A percentile compares a stretch with the other conserved stretches of the same genome.
These are phyloP conservation scores for Vigna unguiculata DNA, from an alignment of 306 rosid genomes.

Conservation along the genomic window DNA sequence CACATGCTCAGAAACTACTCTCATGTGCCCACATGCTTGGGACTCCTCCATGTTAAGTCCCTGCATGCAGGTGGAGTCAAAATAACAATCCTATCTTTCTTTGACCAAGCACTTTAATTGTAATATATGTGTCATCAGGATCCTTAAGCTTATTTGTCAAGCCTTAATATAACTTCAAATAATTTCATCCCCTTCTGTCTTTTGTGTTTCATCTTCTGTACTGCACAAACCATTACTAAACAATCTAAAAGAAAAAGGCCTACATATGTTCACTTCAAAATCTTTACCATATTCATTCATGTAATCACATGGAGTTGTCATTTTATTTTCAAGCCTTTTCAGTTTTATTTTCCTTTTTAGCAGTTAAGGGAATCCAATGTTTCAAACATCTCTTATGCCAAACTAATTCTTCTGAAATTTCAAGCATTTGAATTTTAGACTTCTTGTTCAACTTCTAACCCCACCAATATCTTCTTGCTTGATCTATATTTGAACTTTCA, in stretches of 20 bases:
- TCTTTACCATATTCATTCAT: conserved; percentile 33
- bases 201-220: conserved; percentile 42
- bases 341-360: neutral
- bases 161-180: conserved; percentile 37
- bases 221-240: conserved; percentile 33
- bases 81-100: conserved; percentile 55
- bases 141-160: conserved; percentile 48
- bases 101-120: conserved; percentile 59
- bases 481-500: conserved; percentile 25
- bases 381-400: neutral
- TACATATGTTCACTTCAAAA: conserved; percentile 23
- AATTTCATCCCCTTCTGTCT: conserved; percentile 43
- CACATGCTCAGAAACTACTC: conserved; percentile 82
- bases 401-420: conserved; percentile 16
- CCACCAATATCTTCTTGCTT: conserved; percentile 5
- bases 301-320: conserved; percentile 42
- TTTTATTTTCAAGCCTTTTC: neutral
- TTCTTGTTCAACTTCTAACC: neutral
- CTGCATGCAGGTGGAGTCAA: conserved; percentile 68
- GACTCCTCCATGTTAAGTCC: conserved; percentile 74
- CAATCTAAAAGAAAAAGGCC: conserved; percentile 32
- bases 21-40: conserved; percentile 97
- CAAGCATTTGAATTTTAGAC: conserved; percentile 9
- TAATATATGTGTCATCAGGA: conserved; percentile 34
- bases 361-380: conserved; percentile 30